Conservation (phyloP, 352 stramenopile genomes). For the Phytophthora cryptogea region DNA sequence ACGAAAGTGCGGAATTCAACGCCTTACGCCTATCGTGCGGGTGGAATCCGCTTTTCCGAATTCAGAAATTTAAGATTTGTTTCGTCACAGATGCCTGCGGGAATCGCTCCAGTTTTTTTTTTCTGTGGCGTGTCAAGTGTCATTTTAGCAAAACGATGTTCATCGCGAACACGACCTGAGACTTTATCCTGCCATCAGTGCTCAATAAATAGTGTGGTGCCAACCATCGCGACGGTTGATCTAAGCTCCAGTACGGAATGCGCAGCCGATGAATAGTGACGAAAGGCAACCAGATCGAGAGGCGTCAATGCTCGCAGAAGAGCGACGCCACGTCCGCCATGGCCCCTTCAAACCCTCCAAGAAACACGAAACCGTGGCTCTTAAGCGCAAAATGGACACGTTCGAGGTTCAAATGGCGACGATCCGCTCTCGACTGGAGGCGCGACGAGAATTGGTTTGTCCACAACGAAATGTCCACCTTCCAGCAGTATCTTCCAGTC, state of each 20-base stretch:
- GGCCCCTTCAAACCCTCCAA: constrained; percentile 2
- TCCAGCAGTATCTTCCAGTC: constrained; percentile 16
- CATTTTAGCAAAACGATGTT: too few relatives aligned
- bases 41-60: too few relatives aligned
- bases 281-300: constrained; percentile 4
- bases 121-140: too few relatives aligned
- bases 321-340: constrained; percentile 7
- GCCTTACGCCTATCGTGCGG: too few relatives aligned
- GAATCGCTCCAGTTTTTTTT: too few relatives aligned
- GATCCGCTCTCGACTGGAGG: constrained; percentile 46
- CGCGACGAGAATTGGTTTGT: constrained; percentile 19
- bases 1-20: too few relatives aligned
- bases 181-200: too few relatives aligned
- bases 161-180: too few relatives aligned
- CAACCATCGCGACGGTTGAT: constrained; percentile 20
- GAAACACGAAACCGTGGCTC: not conserved
- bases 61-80: too few relatives aligned
- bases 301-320: constrained; percentile 6
- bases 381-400: constrained; percentile 42
- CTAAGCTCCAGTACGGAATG: constrained; percentile 10
- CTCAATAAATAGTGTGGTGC: not conserved
- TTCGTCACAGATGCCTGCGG: too few relatives aligned
- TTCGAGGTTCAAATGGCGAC: constrained; percentile 48
- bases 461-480: constrained; percentile 6
- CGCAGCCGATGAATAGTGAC: constrained; percentile 23